Base-by-base conservation (phyloP, 2,329 filamentous ascomycete genomes). In the Colletotrichum destructivum region DNA sequence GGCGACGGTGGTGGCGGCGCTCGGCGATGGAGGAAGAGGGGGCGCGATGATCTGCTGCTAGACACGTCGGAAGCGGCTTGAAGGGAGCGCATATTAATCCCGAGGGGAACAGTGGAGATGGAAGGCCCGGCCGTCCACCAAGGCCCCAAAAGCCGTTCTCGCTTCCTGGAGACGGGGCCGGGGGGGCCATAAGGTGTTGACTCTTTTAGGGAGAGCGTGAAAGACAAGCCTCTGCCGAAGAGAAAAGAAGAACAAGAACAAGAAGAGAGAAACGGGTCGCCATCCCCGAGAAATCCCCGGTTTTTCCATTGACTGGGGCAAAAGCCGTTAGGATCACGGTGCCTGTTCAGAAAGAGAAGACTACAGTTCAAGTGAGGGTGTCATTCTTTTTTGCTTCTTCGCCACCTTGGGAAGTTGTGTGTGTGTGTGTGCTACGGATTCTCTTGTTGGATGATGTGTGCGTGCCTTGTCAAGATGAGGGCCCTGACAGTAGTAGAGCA, bases 41-140 rank as follows among this genome's bases (percentile, higher is more conserved):
- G 62, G 57, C 31, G 31, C 31, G 31, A 35, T 38, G 68, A 67
- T 71, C 68, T 55, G 47, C 56, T 62, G 49, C 56, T 67, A 67
- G 63, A 51, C 63, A 61, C 42, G 55, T 66, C 49, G 49, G 62
- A 56, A 56, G 40, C 35, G 42, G 46, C n/a, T 61, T 47, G 42
- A 57, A 49, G 46, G 60, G 42, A 55, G 47, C 67, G 51, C 68
- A 67, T 49, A 67, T 71, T 71, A 71, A 67, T 67, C 42, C 68
- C 68, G 63, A 71, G 56, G 52, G 26, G 40, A 38, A 56, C 42
- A 64, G 63, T 67, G 68, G 68, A 67, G 68, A 71, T 66, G 56
- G 26, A n/a, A n/a, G 16, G 18, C 52, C 52, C 51, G 16, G 51
- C 21, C 16, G 26, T 55, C 31, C 23, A 54, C 18, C 51, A 54